These are phyloP conservation scores for Jacaranda mimosifolia DNA, from an alignment of 257 asterid genomes.

Conservation along the genomic window DNA sequence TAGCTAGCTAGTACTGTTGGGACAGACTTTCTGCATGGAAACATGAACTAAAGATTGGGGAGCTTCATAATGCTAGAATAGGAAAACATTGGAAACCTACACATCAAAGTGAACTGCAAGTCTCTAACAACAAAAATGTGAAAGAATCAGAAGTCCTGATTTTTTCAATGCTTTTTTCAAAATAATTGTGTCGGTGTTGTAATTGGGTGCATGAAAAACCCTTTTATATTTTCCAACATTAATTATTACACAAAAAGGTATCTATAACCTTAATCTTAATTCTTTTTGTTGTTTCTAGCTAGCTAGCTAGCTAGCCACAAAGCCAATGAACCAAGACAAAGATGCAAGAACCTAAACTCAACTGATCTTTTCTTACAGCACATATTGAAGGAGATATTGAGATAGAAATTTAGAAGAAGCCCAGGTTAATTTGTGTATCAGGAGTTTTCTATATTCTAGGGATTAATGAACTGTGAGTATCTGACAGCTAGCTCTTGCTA, in stretches of 20 bases:
- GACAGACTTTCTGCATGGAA: conserved; percentile 33
- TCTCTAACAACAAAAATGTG: conserved; percentile 47
- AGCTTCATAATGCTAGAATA: conserved; percentile 41
- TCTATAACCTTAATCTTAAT: too few relatives aligned
- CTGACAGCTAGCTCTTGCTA: too few relatives aligned
- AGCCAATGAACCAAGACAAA: too few relatives aligned
- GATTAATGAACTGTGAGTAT: not conserved
- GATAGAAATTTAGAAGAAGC: not conserved
- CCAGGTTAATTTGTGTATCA: not conserved
- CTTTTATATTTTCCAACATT: too few relatives aligned
- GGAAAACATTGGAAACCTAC: conserved; percentile 51
- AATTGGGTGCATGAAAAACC: too few relatives aligned
- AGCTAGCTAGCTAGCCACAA: too few relatives aligned
- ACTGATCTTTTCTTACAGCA: too few relatives aligned
- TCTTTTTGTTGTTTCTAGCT: too few relatives aligned
- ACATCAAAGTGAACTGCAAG: conserved; percentile 47
- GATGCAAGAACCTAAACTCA: too few relatives aligned
- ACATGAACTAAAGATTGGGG: conserved; percentile 30
- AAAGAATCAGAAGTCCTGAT: conserved; percentile 41
- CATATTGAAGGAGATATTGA: not conserved
- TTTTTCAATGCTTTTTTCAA: conserved; percentile 27
- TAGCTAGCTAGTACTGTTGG: not conserved
- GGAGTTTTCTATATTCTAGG: not conserved
- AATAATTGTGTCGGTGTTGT: conserved; percentile 31
- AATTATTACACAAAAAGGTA: too few relatives aligned